Conservation (phyloP, 2,329 filamentous ascomycete species). For the Fusarium oxysporum region DNA sequence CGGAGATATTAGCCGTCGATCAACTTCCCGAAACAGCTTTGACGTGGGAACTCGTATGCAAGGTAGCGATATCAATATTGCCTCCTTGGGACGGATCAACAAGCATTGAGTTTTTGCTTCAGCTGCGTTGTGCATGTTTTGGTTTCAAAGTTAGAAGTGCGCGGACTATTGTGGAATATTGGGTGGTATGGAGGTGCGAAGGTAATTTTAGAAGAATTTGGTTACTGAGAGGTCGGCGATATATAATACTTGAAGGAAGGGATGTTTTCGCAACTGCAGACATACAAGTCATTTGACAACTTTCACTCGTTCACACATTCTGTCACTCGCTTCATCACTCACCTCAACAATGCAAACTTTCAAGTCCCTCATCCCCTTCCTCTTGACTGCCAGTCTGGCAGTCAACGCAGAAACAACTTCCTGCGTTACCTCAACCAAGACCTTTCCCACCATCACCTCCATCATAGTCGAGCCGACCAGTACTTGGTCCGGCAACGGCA, state of each 20-base stretch:
- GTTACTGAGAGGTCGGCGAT: rapidly evolving
- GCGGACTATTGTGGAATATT: neutral
- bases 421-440: neutral
- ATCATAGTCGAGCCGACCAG: neutral
- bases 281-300: neutral
- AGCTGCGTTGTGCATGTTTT: neutral
- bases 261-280: rapidly evolving
- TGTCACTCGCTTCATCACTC: neutral
- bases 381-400: neutral
- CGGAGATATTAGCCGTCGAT: neutral
- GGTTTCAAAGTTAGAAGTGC: neutral
- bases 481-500: neutral
- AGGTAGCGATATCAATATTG: neutral
- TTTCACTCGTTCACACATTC: neutral
- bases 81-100: neutral
- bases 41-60: neutral
- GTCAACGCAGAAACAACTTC: neutral
- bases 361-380: neutral
- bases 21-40: neutral
- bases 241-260: neutral
- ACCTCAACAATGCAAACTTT: neutral
- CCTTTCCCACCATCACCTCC: neutral
- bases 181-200: neutral
- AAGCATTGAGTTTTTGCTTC: neutral
- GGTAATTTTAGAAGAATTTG: rapidly evolving